phyloP scores from a whole-genome alignment of 352 stramenopile genomes.

The Globisporangium apiculatum region DNA sequence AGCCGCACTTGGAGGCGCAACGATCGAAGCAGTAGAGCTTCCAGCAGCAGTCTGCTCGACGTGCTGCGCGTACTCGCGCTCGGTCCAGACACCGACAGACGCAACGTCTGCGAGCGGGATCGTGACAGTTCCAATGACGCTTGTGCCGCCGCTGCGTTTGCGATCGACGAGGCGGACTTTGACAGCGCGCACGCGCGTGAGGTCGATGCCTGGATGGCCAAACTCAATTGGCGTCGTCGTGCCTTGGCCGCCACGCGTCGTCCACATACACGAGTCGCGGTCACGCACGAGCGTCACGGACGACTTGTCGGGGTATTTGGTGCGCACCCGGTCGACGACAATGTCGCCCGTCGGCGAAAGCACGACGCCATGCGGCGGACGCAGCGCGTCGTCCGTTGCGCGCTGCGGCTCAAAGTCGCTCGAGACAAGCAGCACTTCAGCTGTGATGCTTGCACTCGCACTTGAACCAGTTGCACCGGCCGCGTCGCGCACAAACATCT shows the following conservation, averaged over 20 bases:
- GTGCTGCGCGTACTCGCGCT: conserved; percentile 3
- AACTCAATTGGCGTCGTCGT: conserved; percentile 18
- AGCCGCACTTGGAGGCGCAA: not conserved
- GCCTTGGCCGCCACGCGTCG: not conserved
- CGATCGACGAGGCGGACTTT: conserved; percentile 24
- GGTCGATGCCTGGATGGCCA: conserved; percentile 27
- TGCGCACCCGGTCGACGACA: conserved; percentile 18
- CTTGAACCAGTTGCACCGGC: not conserved
- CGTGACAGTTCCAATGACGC: conserved; percentile 25
- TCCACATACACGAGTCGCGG: not conserved
- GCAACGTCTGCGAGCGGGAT: conserved; percentile 30
- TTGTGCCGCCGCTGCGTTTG: not conserved
- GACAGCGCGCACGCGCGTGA: conserved; percentile 35
- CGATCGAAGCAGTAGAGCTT: not conserved
- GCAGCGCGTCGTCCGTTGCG: conserved; percentile 11
- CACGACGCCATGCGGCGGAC: conserved; percentile 32
- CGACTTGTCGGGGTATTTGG: conserved; percentile 23
- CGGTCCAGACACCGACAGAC: conserved; percentile 5
- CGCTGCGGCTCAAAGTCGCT: conserved; percentile 33
- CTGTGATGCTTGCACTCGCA: conserved; percentile 19
- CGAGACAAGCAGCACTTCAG: conserved; percentile 42
- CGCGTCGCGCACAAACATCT: conserved; percentile 35
- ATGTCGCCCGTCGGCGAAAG: conserved; percentile 42
- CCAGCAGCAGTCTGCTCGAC: not conserved
- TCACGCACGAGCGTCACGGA: conserved; percentile 16